These are phyloP conservation scores for Amaranthus palmeri DNA, from an alignment of 148 eudicot species.

Conservation along the genomic window DNA sequence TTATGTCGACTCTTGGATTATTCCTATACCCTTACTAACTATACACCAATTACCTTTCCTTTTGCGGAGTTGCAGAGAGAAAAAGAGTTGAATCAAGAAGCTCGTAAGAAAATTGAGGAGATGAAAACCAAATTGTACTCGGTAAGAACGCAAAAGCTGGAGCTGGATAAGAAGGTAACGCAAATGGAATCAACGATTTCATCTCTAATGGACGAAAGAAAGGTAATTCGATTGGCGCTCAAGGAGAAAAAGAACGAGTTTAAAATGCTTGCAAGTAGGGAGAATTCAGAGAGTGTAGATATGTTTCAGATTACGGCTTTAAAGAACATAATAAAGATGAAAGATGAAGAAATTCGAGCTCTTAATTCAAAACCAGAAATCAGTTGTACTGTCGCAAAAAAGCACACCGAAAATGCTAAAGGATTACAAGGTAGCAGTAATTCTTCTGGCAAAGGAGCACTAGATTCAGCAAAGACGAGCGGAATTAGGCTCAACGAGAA, in stretches of 20 bases:
- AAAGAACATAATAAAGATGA: slow-evolving; percentile 30
- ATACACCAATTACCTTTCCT: background rate
- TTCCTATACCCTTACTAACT: background rate
- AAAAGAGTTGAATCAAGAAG: slow-evolving; percentile 49
- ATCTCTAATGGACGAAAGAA: slow-evolving; percentile 63
- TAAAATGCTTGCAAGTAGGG: slow-evolving; percentile 28
- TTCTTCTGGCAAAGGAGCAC: background rate
- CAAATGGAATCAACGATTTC: slow-evolving; percentile 71
- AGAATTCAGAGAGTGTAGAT: slow-evolving; percentile 15
- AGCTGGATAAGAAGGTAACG: slow-evolving; percentile 35
- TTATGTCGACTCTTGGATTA: background rate
- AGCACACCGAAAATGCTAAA: background rate
- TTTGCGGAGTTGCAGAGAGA: slow-evolving; percentile 47
- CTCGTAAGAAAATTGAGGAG: slow-evolving; percentile 45
- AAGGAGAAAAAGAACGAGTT: slow-evolving; percentile 70
- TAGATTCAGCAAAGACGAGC: background rate
- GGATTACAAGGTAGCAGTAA: background rate
- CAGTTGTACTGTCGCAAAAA: background rate
- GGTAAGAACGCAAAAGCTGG: slow-evolving; percentile 49
- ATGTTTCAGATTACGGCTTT: slow-evolving; percentile 24
- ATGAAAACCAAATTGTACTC: slow-evolving; percentile 50
- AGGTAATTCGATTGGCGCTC: slow-evolving; percentile 44
- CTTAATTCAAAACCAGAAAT: slow-evolving; percentile 26
- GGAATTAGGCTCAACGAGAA: background rate
- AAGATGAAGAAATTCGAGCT: slow-evolving; percentile 45